Evolutionary conservation across 2,329 filamentous ascomycete species (phyloP).

Genomic region (Fusarium torulosum): DNA sequence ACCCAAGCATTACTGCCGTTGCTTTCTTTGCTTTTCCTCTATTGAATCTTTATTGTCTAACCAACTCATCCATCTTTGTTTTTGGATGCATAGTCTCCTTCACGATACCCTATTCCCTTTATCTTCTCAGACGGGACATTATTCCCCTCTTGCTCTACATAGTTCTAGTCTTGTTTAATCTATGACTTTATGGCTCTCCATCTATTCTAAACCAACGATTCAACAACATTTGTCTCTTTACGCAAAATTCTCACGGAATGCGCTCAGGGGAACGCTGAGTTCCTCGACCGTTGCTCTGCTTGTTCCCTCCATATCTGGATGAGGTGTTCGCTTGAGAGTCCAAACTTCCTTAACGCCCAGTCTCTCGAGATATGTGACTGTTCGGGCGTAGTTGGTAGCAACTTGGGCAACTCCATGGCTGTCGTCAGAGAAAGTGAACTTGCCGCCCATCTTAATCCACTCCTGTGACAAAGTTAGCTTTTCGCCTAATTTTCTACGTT

Average conservation of each 20-base stretch:
- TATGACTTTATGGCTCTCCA: constrained; percentile 30
- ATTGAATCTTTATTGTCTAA: constrained; percentile 12
- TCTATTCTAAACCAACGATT: not conserved
- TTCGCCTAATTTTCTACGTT: not conserved
- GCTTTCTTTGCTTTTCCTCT: constrained; percentile 21
- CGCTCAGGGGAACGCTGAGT: constrained; percentile 57
- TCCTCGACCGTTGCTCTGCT: constrained; percentile 57
- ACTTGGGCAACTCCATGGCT: constrained; percentile 91
- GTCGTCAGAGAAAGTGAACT: constrained; percentile 93
- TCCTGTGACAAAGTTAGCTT: constrained; percentile 60
- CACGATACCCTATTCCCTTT: constrained; percentile 44
- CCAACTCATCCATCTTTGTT: constrained; percentile 8
- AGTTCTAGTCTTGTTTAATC: constrained; percentile 39
- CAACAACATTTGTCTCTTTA: constrained; percentile 1
- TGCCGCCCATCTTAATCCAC: constrained; percentile 79
- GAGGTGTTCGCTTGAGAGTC: constrained; percentile 60
- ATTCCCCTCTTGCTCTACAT: constrained; percentile 20
- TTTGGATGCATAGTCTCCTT: constrained; percentile 35
- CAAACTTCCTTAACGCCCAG: constrained; percentile 74
- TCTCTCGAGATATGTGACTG: constrained; percentile 76
- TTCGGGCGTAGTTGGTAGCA: constrained; percentile 82
- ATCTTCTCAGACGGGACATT: not conserved
- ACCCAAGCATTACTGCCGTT: constrained; percentile 26
- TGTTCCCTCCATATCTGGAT: constrained; percentile 48
- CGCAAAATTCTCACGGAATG: constrained; percentile 54